A percentile compares a stretch with the other conserved stretches of the same genome.
phyloP scores from a whole-genome alignment of 2,329 filamentous ascomycete species.

The Westerdykella ornata region DNA sequence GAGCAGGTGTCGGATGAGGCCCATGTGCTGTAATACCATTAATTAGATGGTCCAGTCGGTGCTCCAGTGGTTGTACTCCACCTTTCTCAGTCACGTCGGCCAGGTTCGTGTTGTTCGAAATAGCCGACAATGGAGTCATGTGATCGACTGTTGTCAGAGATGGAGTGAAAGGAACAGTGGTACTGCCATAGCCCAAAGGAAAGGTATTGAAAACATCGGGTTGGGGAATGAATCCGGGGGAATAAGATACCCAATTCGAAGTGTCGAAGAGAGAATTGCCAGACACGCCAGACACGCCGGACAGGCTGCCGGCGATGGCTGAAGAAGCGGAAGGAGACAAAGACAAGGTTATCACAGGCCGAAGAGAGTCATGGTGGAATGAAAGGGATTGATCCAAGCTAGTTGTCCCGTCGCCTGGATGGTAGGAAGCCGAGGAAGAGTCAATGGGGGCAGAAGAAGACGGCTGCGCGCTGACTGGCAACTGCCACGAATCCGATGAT shows the following conservation, averaged over 20 bases:
- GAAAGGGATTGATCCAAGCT: slow-evolving; percentile 24
- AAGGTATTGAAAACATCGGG: slow-evolving; percentile 13
- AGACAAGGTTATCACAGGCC: slow-evolving; percentile 16
- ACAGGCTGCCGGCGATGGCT: slow-evolving; percentile 11
- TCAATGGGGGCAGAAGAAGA: slow-evolving; percentile 26
- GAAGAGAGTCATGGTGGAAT: slow-evolving; percentile 15
- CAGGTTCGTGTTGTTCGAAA: no score
- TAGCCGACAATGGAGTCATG: no score
- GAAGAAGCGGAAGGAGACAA: slow-evolving; percentile 19
- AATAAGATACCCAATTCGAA: slow-evolving; percentile 21
- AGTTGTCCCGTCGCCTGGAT: slow-evolving; percentile 21
- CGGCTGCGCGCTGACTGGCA: slow-evolving; percentile 12
- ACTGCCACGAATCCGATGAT: slow-evolving; percentile 16
- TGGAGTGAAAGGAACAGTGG: slow-evolving; percentile 9
- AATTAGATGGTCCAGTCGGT: no score
- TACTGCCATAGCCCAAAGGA: slow-evolving; percentile 13
- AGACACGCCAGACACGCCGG: slow-evolving; percentile 14
- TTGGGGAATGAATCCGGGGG: slow-evolving; percentile 7
- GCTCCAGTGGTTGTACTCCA: no score
- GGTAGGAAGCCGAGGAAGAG: slow-evolving; percentile 15
- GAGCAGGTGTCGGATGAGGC: no score
- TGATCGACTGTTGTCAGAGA: slow-evolving; percentile 3
- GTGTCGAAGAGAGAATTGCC: slow-evolving; percentile 17
- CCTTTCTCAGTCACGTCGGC: no score
- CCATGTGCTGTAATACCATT: no score